A percentile compares a stretch with the other conserved stretches of the same genome.
Evolutionary conservation across 2,329 filamentous ascomycete species (phyloP).

Genomic region (Fusarium sp.): DNA sequence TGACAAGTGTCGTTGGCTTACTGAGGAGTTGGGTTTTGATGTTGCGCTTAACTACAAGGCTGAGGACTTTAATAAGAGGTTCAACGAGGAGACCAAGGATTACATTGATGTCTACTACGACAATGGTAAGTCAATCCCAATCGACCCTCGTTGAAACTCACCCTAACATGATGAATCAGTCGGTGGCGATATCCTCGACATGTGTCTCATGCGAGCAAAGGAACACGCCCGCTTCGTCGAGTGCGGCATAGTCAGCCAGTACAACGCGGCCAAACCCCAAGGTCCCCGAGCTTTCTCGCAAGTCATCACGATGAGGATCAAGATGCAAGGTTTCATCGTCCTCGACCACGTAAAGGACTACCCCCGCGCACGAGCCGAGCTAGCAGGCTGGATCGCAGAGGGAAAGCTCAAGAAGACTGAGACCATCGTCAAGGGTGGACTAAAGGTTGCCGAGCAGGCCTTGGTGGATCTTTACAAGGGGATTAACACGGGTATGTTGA

Average conservation of each 20-base stretch:
- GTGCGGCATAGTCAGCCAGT: constrained; percentile 77
- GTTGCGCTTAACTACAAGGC: constrained; percentile 77
- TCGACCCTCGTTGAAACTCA: accelerated
- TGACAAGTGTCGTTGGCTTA: constrained; percentile 75
- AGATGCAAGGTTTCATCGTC: constrained; percentile 79
- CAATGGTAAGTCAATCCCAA: constrained; percentile 56
- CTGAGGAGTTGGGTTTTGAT: constrained; percentile 73
- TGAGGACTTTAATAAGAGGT: constrained; percentile 67
- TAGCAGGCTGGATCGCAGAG: constrained; percentile 75
- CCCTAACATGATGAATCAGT: constrained; percentile 50
- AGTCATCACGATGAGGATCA: constrained; percentile 66
- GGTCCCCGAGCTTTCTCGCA: constrained; percentile 68
- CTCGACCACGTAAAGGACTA: constrained; percentile 74
- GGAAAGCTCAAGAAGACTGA: constrained; percentile 80
- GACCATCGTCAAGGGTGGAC: constrained; percentile 75
- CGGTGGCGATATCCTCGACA: constrained; percentile 76
- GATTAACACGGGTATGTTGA: constrained; percentile 66
- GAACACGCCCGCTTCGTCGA: constrained; percentile 74
- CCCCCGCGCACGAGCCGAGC: constrained; percentile 66
- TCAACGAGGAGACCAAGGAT: constrained; percentile 67
- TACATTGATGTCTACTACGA: constrained; percentile 79
- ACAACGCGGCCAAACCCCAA: constrained; percentile 66
- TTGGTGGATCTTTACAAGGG: constrained; percentile 75
- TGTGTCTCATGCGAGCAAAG: constrained; percentile 72
- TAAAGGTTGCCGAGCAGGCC: constrained; percentile 71